Conservation (phyloP, 495 filamentous ascomycete genomes). For the Podospora appendiculata region DNA sequence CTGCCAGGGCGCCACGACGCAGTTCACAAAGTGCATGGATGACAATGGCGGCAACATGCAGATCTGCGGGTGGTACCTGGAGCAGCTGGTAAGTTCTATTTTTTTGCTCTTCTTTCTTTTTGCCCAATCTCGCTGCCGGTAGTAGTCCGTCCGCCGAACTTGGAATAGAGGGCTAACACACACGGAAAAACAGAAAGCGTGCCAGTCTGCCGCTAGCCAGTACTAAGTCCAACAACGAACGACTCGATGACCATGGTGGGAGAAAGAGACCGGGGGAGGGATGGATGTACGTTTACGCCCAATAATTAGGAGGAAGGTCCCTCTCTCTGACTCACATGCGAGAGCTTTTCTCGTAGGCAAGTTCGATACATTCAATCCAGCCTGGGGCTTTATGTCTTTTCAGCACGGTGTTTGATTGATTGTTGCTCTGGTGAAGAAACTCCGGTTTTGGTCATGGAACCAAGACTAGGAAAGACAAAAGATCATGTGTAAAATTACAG, state of each 20-base stretch:
- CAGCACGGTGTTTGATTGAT: no score
- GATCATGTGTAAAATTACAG: neutral
- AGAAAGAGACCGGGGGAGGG: neutral
- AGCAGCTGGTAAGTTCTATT: constrained; percentile 59
- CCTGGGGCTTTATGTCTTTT: no score
- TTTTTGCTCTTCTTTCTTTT: neutral
- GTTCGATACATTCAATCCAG: no score
- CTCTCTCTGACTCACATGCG: no score
- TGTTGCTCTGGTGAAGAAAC: no score
- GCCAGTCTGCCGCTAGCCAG: constrained; percentile 79
- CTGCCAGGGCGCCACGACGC: constrained; percentile 72
- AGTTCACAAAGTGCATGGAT: constrained; percentile 93
- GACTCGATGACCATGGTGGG: neutral
- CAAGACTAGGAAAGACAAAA: neutral
- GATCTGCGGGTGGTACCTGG: constrained; percentile 96
- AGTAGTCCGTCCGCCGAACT: neutral
- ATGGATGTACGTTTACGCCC: no score
- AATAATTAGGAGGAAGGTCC: no score
- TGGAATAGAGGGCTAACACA: constrained; percentile 6
- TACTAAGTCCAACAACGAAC: constrained; percentile 57
- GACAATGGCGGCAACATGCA: constrained; percentile 87
- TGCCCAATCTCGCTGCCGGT: neutral
- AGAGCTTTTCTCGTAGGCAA: no score
- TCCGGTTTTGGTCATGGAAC: no score
- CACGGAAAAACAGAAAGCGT: constrained; percentile 60